phyloP scores from a whole-genome alignment of 169 alveolate genomes.

The Eimeria falciformis region DNA sequence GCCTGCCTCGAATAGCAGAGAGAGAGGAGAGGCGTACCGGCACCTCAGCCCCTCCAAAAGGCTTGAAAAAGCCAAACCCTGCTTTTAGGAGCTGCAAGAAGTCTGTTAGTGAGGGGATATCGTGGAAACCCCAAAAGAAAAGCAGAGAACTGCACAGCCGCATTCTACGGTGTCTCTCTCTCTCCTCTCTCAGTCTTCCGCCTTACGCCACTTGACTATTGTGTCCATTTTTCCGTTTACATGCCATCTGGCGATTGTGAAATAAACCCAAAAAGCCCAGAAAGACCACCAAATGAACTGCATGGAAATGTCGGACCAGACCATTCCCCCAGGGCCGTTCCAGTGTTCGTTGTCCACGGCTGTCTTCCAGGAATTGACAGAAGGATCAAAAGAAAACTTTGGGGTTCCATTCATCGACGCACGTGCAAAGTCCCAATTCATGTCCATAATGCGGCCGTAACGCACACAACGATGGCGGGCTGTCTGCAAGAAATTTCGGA shows the following conservation, averaged over 20 bases:
- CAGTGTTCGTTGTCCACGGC: constrained; percentile 63
- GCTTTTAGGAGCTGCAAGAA: too few relatives aligned
- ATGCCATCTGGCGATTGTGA: constrained; percentile 55
- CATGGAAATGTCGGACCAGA: constrained; percentile 27
- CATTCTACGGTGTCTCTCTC: not conserved
- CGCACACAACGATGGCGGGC: constrained; percentile 31
- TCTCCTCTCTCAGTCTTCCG: not conserved
- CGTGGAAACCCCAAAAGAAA: too few relatives aligned
- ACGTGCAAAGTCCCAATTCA: constrained; percentile 70
- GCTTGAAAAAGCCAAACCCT: too few relatives aligned
- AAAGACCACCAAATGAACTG: constrained; percentile 30
- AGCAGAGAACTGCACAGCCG: too few relatives aligned
- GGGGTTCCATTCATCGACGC: constrained; percentile 51
- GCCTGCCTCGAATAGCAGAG: too few relatives aligned
- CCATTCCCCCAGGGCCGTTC: constrained; percentile 66
- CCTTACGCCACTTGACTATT: constrained; percentile 38
- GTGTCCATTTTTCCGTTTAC: constrained; percentile 73
- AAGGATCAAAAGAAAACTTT: constrained; percentile 53
- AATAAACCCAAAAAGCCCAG: constrained; percentile 66
- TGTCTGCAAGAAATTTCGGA: constrained; percentile 6
- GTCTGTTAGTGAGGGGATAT: too few relatives aligned
- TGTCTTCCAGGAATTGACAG: constrained; percentile 29
- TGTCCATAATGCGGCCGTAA: constrained; percentile 24
- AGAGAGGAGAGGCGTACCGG: too few relatives aligned
- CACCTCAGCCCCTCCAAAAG: too few relatives aligned